A percentile compares a stretch with the other conserved stretches of the same genome.
phyloP scores from a whole-genome alignment of 371 early-diverging fungal species.

The Choanephora cucurbitarum region DNA sequence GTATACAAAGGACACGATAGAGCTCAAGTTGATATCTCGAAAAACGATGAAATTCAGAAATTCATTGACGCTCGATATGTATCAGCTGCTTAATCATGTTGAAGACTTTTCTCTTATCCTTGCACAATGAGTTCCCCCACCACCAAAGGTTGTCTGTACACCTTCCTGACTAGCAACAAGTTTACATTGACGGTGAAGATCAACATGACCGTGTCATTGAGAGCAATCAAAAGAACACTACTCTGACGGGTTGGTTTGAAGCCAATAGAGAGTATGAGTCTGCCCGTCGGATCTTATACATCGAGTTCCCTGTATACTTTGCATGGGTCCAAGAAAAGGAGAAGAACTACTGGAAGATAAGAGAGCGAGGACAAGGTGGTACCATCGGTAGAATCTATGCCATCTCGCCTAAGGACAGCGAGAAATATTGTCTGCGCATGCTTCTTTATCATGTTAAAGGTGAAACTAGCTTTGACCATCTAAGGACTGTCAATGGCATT shows the following conservation, averaged over 20 bases:
- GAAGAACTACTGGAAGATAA: not conserved
- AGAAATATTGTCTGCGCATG: slow-evolving; percentile 22
- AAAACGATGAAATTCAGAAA: slow-evolving; percentile 21
- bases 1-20: slow-evolving; percentile 35
- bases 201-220: slow-evolving; percentile 9
- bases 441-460: slow-evolving; percentile 21
- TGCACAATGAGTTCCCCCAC: slow-evolving; percentile 23
- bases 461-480: slow-evolving; percentile 14
- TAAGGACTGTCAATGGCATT: slow-evolving; percentile 15
- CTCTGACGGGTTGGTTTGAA: slow-evolving; percentile 29
- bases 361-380: slow-evolving; percentile 9
- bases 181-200: slow-evolving; percentile 16
- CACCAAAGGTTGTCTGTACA: slow-evolving; percentile 24
- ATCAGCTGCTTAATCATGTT: slow-evolving; percentile 30
- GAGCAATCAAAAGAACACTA: not conserved
- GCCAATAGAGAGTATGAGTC: not conserved
- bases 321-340: not conserved
- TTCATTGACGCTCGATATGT: slow-evolving; percentile 25
- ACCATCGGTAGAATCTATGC: slow-evolving; percentile 26
- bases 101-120: slow-evolving; percentile 29
- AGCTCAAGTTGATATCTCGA: not conserved
- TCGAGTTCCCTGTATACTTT: slow-evolving; percentile 6
- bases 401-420: slow-evolving; percentile 19
- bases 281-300: slow-evolving; percentile 1
- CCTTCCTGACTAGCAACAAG: slow-evolving; percentile 12